Evolutionary conservation across 495 filamentous ascomycete genomes (phyloP).

Genomic region (Tuber brumale): DNA sequence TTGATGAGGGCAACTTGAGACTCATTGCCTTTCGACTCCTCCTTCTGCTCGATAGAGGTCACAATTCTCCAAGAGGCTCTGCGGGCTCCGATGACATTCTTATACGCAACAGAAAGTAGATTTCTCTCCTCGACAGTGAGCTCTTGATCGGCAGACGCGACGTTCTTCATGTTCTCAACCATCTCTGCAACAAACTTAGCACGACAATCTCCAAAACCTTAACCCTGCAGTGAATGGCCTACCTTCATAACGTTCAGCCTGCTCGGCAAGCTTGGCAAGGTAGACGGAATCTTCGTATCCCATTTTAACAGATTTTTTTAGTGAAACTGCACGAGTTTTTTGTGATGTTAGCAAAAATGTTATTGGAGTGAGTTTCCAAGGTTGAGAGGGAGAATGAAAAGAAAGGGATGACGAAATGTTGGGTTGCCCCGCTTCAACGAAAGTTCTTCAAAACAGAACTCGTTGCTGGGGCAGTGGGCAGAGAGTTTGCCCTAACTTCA

Average conservation of each 20-base stretch:
- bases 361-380: background rate
- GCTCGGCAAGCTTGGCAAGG: slow-evolving; percentile 99
- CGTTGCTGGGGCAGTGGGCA: slow-evolving; percentile 16
- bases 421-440: slow-evolving; percentile 15
- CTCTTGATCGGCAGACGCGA: slow-evolving; percentile 93
- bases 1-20: slow-evolving; percentile 90
- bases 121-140: slow-evolving; percentile 99
- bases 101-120: slow-evolving; percentile 98
- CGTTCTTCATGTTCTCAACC: slow-evolving; percentile 99
- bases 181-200: slow-evolving; percentile 62
- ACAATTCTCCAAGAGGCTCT: slow-evolving; percentile 99
- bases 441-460: slow-evolving; percentile 1
- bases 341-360: slow-evolving; percentile 14
- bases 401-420: slow-evolving; percentile 17
- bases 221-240: slow-evolving; percentile 45
- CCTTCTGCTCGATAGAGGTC: slow-evolving; percentile 99
- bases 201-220: slow-evolving; percentile 12
- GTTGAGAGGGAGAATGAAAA: background rate
- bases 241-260: slow-evolving; percentile 99
- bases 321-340: slow-evolving; percentile 3
- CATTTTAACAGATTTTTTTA: slow-evolving; percentile 58
- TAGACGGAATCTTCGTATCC: slow-evolving; percentile 99
- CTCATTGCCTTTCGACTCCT: slow-evolving; percentile 98
- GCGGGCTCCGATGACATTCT: slow-evolving; percentile 98
- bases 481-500: slow-evolving; percentile 14